Evolutionary conservation across 257 asterid genomes (phyloP).

Genomic region (Lycium barbarum): DNA sequence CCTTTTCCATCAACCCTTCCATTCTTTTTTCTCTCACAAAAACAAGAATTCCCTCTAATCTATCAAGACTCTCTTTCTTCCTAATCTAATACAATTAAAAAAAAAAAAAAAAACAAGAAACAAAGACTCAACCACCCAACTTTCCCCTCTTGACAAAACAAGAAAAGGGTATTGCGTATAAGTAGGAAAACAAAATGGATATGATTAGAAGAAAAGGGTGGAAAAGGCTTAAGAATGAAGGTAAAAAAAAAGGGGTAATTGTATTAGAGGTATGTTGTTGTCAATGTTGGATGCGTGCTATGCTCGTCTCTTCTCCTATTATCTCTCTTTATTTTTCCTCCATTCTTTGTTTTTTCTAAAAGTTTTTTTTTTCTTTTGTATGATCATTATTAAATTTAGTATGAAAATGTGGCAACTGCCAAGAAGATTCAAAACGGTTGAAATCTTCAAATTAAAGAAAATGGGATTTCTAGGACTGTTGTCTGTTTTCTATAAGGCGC

Average conservation of each 20-base stretch:
- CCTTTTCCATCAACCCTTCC: constrained; percentile 81
- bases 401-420: constrained; percentile 34
- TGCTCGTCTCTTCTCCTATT: constrained; percentile 39
- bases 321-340: constrained; percentile 21
- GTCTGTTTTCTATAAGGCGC: constrained; percentile 38
- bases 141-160: background rate
- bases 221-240: constrained; percentile 26
- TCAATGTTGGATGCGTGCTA: constrained; percentile 39
- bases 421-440: constrained; percentile 42
- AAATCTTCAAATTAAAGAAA: constrained; percentile 38
- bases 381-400: background rate
- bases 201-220: constrained; percentile 21
- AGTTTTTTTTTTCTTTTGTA: background rate
- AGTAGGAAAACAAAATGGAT: background rate
- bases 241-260: constrained; percentile 16
- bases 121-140: background rate
- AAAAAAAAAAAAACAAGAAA: background rate
- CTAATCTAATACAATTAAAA: background rate
- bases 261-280: background rate
- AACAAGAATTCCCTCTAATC: background rate
- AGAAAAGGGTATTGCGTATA: constrained; percentile 19
- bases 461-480: constrained; percentile 25
- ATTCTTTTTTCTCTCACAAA: constrained; percentile 47
- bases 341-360: background rate
- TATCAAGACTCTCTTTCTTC: background rate